Base-by-base conservation (phyloP, 805 yeast genomes). In the Pichia thaimueangensis region DNA sequence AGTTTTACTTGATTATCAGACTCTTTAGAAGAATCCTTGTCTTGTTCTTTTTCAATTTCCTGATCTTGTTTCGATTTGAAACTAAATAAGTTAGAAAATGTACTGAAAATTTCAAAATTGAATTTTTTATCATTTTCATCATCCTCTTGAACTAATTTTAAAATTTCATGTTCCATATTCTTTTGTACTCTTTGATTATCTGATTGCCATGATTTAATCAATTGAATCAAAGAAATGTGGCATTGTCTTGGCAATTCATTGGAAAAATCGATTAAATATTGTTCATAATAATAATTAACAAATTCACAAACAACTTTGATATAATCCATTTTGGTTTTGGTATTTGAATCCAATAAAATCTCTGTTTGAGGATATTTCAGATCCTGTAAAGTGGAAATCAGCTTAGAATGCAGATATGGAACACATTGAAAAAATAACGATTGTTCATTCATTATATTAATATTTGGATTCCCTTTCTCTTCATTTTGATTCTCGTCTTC, bases 11-110 rank as follows among this genome's bases (percentile, higher is more conserved):
- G 68, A 45, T 49, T 43, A 15, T 44, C 37, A n/a, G 35, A 59
- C 42, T 42, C 20, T 12, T 69, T 65, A 10, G 57, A 39, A 13
- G 53, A 58, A 17, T 45, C 45, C 5, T 49, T 11, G 52, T 56
- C 12, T 34, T 48, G 4, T 38, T 46, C 20, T 40, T 52, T 45
- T 6, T 58, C 39, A 10, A 54, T 58, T 20, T 44, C 43, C 6
- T 49, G 11, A 51, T 56, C n/a, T 35, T 48, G 9, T 38, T 46
- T 16, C 39, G 52, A 45, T 41, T 55, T 61, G 47, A 62, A 58
- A 55, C 64, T 70, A 56, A 82, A 80, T 3, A 82, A 79, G 51
- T 77, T 82, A 11, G 78, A 73, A 59, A 82, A 82, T 48, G 79
- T 78, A 16, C 79, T 65, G 43, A 82, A 67, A 41, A 82, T 71